Base-by-base conservation (phyloP, 164 flowering plant species). In the Vitis amurensis region DNA sequence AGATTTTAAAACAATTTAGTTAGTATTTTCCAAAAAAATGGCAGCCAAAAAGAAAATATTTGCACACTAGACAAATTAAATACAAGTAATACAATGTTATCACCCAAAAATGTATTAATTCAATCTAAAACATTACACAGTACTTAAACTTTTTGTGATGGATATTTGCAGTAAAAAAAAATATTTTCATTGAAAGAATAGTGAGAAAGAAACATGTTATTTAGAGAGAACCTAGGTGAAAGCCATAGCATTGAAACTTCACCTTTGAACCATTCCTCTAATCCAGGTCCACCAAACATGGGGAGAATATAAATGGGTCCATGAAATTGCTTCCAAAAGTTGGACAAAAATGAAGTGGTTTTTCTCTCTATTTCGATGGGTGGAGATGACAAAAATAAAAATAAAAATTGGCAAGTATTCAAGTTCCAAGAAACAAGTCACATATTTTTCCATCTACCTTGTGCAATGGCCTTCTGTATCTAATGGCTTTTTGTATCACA, bases 271-370 rank as follows among this genome's bases (percentile, higher is more conserved):
- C 91, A 84, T 72, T 76, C 93, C 17, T 73, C 90, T 59, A 75
- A 76, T 61, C 77, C 84, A 3, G 86, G 78, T 76, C 89, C 76
- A 29, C 90, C 82, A 76, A 87, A 74, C 73, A 63, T 82, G 73
- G 94, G 89, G 70, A 82, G 87, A 74, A 73, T 87, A 67, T 69
- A 83, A 71, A 76, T 84, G 74, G 91, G 93, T 55, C 97, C 97
- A 3, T 90, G 74, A 75, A 73, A 67, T 47, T 71, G 50, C 52
- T 69, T 44, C 4, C 9, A 0, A 1, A 11, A 59, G 27, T 53
- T 59, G 27, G 16, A 49, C 8, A 53, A 53, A 69, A 74, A 69
- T 49, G 70, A 73, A 53, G n/a, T 58, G 65, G 48, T 23, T 27
- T 50, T 23, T 14, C 30, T 31, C 30, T 17, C 23, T 27, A 7